Evolutionary conservation across 306 rosid species (phyloP).

Genomic region (Quercus ilex): DNA sequence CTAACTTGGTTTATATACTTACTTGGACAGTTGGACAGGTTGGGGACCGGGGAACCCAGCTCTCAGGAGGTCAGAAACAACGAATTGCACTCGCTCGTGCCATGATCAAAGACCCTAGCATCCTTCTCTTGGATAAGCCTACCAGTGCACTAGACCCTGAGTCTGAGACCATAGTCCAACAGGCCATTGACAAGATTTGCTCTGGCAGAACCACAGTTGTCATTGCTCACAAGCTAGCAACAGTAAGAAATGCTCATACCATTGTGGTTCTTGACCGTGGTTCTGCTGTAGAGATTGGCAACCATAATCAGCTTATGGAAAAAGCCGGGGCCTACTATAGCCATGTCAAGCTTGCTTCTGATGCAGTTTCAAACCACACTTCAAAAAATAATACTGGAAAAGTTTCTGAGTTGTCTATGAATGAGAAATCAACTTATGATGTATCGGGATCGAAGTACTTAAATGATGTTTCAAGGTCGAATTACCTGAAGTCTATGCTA

Average conservation of each 20-base stretch:
- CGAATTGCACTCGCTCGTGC: conserved; percentile 88
- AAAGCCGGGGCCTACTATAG: conserved; percentile 62
- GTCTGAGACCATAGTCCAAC: conserved; percentile 69
- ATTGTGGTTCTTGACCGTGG: conserved; percentile 80
- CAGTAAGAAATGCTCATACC: conserved; percentile 64
- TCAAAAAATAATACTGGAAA: conserved; percentile 15
- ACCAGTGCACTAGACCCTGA: conserved; percentile 89
- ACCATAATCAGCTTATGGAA: conserved; percentile 69
- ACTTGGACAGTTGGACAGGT: conserved; percentile 61
- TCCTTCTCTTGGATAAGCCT: conserved; percentile 89
- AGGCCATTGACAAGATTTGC: conserved; percentile 82
- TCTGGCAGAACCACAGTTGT: conserved; percentile 70
- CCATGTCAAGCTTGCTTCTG: conserved; percentile 79
- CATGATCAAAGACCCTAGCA: conserved; percentile 75
- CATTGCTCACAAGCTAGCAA: conserved; percentile 85
- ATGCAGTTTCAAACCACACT: conserved; percentile 39
- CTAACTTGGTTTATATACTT: background rate
- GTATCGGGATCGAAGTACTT: conserved; percentile 18
- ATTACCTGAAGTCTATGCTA: conserved; percentile 18
- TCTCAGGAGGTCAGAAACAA: conserved; percentile 96
- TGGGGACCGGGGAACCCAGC: conserved; percentile 79
- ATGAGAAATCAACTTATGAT: conserved; percentile 38
- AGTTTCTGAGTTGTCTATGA: conserved; percentile 23
- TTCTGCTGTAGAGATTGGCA: conserved; percentile 66
- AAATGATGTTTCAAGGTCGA: conserved; percentile 11